Evolutionary conservation across 148 eudicot species (phyloP), one percentile per base, ranked within the genome.

Genomic region (Camellia japonica): DNA sequence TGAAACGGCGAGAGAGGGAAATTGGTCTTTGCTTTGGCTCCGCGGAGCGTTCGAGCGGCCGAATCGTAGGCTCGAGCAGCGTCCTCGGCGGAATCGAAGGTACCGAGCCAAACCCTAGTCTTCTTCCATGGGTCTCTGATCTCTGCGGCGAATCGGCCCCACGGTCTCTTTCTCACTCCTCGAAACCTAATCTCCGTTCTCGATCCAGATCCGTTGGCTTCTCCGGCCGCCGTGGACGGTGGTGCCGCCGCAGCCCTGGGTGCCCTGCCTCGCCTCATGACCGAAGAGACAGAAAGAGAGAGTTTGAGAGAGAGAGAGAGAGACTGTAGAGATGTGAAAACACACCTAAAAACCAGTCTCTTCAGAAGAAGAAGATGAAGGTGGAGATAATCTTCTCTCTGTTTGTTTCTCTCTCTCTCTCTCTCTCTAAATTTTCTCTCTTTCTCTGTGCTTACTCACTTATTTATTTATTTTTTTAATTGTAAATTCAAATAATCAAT

Each of bases 141-240:
- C 91, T 92, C 97, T 0, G 97, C 97, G 0, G 94, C 97, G 77
- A 81, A 92, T 49, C 87, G 74, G 0, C 97, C 97, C 97, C 97
- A 92, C 4, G 97, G 97, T 12, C 97, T 80, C 79, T 88, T 92
- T 11, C 97, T 23, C 1, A 92, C 97, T 0, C 94, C 97, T 0
- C 97, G 66, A 76, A 83, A 92, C 63, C 85, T 87, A 13, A 87
- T 71, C 77, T 81, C 86, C 20, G 73, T 56, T 41, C 76, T 78
- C 51, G 80, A 55, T 52, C 46, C 84, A 68, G 90, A 86, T 88
- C 88, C 88, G 80, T 75, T 63, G 65, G 43, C 63, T 19, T 74
- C 83, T 15, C 75, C 80, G 67, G 79, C 81, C 13, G 38, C 56
- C 70, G 73, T 54, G 55, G 61, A 30, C n/a, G n/a, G n/a, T n/a